These are phyloP conservation scores for Diaporthe capsici DNA, from an alignment of 2,329 filamentous ascomycete genomes.

Conservation along the genomic window DNA sequence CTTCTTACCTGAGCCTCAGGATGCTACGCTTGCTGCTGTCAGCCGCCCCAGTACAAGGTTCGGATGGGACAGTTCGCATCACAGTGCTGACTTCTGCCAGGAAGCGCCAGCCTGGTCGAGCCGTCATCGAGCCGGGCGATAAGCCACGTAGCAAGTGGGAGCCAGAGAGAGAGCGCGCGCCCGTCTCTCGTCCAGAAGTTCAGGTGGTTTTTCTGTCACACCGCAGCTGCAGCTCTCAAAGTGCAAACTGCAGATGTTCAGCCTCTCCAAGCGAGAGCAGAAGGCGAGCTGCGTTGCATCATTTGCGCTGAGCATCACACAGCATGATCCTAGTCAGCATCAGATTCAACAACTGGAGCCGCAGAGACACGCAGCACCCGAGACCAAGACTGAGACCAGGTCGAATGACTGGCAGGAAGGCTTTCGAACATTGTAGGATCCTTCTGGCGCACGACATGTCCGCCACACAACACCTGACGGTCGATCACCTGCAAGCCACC, in stretches of 20 bases:
- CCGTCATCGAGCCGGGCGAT: background rate
- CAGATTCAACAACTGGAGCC: slow-evolving; percentile 5
- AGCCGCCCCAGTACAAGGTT: slow-evolving; percentile 28
- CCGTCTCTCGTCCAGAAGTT: slow-evolving; percentile 18
- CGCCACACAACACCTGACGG: slow-evolving; percentile 23
- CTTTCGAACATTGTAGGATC: slow-evolving; percentile 34
- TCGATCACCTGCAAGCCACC: slow-evolving; percentile 38
- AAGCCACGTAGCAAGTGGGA: slow-evolving; percentile 8
- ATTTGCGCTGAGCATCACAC: slow-evolving; percentile 28
- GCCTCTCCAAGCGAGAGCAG: slow-evolving; percentile 34
- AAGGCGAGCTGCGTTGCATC: slow-evolving; percentile 39
- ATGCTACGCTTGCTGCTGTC: slow-evolving; percentile 33
- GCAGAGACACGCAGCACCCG: slow-evolving; percentile 30
- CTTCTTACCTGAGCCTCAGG: slow-evolving; percentile 31
- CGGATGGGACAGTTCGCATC: slow-evolving; percentile 18
- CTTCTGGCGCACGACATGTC: slow-evolving; percentile 39
- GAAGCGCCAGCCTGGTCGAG: slow-evolving; percentile 1
- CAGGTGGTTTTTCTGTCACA: slow-evolving; percentile 26
- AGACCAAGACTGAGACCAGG: slow-evolving; percentile 32
- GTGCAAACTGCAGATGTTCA: slow-evolving; percentile 34
- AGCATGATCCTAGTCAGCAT: slow-evolving; percentile 26
- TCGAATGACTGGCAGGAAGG: slow-evolving; percentile 32
- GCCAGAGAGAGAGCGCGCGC: background rate
- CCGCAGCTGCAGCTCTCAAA: slow-evolving; percentile 22
- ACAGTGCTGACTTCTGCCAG: slow-evolving; percentile 14